Evolutionary conservation across 2,329 filamentous ascomycete genomes (phyloP).

Genomic region (Cladophialophora chaetospira): DNA sequence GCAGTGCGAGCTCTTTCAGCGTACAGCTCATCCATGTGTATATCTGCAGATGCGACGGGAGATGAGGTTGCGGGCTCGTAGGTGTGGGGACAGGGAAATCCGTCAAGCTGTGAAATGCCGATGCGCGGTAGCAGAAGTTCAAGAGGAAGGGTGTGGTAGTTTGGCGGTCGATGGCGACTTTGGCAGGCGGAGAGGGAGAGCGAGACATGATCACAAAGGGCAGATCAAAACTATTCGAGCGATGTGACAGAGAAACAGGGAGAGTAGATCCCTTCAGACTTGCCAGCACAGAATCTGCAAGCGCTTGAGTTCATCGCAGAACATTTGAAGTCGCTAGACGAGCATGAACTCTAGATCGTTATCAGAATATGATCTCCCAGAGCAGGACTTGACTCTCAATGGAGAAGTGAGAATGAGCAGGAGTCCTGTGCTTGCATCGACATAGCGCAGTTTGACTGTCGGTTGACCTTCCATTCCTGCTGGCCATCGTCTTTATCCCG

Average conservation of each 20-base stretch:
- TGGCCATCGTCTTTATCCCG: too few relatives aligned
- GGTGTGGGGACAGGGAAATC: conserved; percentile 42
- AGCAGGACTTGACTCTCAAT: too few relatives aligned
- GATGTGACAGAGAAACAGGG: background rate
- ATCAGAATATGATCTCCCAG: too few relatives aligned
- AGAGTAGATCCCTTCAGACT: background rate
- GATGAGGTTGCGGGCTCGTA: conserved; percentile 60
- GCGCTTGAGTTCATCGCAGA: too few relatives aligned
- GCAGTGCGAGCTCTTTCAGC: conserved; percentile 75
- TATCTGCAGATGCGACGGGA: conserved; percentile 71
- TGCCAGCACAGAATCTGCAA: too few relatives aligned
- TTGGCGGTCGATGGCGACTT: conserved; percentile 61
- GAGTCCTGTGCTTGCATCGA: background rate
- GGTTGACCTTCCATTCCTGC: conserved; percentile 2
- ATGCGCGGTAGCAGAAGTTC: conserved; percentile 78
- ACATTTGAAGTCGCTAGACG: too few relatives aligned
- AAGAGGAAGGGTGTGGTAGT: conserved; percentile 78
- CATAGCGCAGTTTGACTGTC: background rate
- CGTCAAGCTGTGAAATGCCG: conserved; percentile 64
- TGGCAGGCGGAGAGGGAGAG: conserved; percentile 27
- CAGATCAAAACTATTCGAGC: background rate
- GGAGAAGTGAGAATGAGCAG: too few relatives aligned
- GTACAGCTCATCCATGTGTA: conserved; percentile 86
- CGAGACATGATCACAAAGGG: conserved; percentile 25
- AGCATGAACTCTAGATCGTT: too few relatives aligned